Conservation (phyloP, 148 eudicot genomes). For the Spergularia bocconei region DNA sequence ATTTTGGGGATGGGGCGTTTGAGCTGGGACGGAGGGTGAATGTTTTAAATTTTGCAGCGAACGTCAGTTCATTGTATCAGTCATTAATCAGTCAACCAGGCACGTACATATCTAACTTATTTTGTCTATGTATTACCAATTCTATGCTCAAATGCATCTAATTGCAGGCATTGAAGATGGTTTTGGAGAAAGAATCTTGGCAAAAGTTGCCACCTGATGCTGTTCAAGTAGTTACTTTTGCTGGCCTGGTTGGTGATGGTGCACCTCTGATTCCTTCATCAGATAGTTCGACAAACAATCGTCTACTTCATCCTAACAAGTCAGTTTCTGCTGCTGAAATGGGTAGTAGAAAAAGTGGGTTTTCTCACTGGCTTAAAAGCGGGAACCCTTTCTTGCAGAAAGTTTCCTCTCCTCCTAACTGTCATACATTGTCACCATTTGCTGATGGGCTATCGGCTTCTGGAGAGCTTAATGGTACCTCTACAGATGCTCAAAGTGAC, state of each 20-base stretch:
- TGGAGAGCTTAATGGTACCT: constrained; percentile 33
- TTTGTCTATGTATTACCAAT: background rate
- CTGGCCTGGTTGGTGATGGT: constrained; percentile 95
- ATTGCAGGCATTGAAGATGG: constrained; percentile 84
- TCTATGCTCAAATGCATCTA: background rate
- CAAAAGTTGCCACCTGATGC: constrained; percentile 74
- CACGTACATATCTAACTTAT: background rate
- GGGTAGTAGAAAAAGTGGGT: constrained; percentile 57
- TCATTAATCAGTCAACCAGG: background rate
- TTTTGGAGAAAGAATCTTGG: constrained; percentile 92
- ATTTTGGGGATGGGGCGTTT: too few relatives aligned
- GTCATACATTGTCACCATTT: constrained; percentile 39
- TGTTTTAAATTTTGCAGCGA: background rate
- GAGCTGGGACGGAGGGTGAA: too few relatives aligned
- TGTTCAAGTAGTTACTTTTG: constrained; percentile 70
- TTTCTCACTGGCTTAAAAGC: constrained; percentile 60
- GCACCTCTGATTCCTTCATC: constrained; percentile 71
- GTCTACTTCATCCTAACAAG: constrained; percentile 37
- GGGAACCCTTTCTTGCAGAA: constrained; percentile 78
- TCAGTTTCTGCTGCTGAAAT: constrained; percentile 39
- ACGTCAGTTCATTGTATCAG: background rate
- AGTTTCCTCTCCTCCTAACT: constrained; percentile 38
- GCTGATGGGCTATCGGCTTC: constrained; percentile 38
- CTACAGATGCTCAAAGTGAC: constrained; percentile 20
- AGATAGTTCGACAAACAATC: constrained; percentile 39